These are phyloP conservation scores for Tetracladium setigerum DNA, from an alignment of 495 filamentous ascomycete species.

Conservation along the genomic window DNA sequence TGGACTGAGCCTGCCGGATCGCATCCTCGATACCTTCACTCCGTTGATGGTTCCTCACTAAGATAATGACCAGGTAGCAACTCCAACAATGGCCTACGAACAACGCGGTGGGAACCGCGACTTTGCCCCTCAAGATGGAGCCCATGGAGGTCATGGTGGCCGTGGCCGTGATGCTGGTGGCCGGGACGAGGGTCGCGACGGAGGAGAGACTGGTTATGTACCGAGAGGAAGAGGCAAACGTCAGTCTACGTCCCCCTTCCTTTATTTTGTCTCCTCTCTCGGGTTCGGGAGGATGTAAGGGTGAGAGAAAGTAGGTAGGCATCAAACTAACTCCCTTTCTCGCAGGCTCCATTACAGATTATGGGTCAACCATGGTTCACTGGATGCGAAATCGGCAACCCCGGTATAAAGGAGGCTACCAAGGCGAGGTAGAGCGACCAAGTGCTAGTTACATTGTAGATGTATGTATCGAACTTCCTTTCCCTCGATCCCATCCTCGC, in stretches of 20 bases:
- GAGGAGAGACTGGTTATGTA: conserved; percentile 30
- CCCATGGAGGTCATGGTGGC: conserved; percentile 13
- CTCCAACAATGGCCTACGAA: conserved; percentile 20
- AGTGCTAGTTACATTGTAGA: conserved; percentile 83
- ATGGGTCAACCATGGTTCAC: conserved; percentile 84
- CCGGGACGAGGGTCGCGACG: conserved; percentile 22
- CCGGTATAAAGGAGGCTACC: conserved; percentile 57
- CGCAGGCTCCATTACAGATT: conserved; percentile 83
- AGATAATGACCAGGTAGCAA: conserved; percentile 14
- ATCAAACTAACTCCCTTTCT: background rate
- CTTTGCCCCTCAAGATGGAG: background rate
- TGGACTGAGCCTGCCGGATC: no score
- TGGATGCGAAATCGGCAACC: conserved; percentile 86
- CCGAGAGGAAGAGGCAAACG: conserved; percentile 33
- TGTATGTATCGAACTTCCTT: conserved; percentile 42
- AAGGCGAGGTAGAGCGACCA: conserved; percentile 72
- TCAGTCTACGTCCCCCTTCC: conserved; percentile 22
- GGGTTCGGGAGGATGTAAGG: background rate
- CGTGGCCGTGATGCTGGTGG: conserved; percentile 3
- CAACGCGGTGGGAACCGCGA: conserved; percentile 22
- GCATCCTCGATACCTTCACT: no score
- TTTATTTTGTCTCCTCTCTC: background rate
- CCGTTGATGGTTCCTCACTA: no score
- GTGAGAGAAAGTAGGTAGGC: background rate
- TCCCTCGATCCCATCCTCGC: background rate